Evolutionary conservation across 345 rosid genomes (phyloP), one percentile per base, ranked within the genome.

Genomic region (Trapa incisa): DNA sequence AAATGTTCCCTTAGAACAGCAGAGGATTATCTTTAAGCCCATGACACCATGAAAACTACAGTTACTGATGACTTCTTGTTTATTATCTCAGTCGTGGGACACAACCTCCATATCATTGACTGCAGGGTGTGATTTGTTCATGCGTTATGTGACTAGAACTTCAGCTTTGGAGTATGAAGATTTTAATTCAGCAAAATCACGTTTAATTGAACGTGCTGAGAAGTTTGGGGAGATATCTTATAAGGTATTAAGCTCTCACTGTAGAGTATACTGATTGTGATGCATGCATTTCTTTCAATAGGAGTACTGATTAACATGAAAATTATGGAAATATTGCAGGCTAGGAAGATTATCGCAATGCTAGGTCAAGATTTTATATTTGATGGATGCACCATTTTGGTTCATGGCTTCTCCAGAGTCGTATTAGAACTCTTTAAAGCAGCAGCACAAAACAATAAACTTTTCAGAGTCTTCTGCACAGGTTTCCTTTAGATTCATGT

Each of bases 301-400:
- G 14, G 35, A 58, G 14, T 58, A 58, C 33, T 58, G 63, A 58
- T 4, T 65, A n/a, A 22, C 32, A 15, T 47, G 15, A 48, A 16
- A 36, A 65, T 54, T 65, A n/a, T 6, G 42, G 36, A 3, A 2
- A 61, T 10, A 61, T 56, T 67, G 75, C 81, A 93, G 98, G 97
- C 98, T 58, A 84, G 96, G 70, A 87, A 79, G 80, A 88, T 90
- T 65, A 93, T 93, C 17, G 96, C 92, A 53, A 80, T 88, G 88
- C 94, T 86, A 68, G 76, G 96, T 79, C 98, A 90, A 75, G 94
- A 88, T 84, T 93, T 93, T 74, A 84, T 93, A 67, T 90, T 90
- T 80, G 96, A 90, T 76, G 97, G 94, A 15, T 93, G 98, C 77
- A 87, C 98, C 60, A 93, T 93, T 67, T 82, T 93, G 77, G 98